phyloP scores from a whole-genome alignment of 2,329 filamentous ascomycete species.

The Neoarthrinium moseri region DNA sequence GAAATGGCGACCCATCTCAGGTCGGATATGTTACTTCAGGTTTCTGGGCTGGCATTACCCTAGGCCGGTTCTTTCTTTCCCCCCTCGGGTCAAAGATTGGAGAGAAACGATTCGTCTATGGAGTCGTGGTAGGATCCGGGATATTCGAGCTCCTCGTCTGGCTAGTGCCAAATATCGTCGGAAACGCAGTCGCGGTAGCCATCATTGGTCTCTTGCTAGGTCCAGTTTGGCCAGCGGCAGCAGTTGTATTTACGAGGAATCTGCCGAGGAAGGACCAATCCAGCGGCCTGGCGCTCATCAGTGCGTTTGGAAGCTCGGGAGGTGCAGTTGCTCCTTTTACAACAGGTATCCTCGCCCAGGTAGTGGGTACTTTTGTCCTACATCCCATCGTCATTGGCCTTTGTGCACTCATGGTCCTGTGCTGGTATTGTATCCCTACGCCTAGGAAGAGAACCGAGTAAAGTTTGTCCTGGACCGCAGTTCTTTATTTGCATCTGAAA shows the following conservation, averaged over 20 bases:
- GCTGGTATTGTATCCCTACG: constrained; percentile 61
- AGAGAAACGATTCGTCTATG: constrained; percentile 68
- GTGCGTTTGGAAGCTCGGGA: constrained; percentile 67
- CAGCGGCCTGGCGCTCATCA: constrained; percentile 65
- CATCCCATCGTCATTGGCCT: constrained; percentile 66
- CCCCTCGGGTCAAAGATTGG: constrained; percentile 66
- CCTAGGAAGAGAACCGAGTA: constrained; percentile 61
- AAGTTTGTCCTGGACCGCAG: too few species aligned
- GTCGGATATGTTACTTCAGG: constrained; percentile 80
- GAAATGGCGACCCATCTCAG: constrained; percentile 64
- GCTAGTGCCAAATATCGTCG: constrained; percentile 73
- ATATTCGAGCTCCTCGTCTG: constrained; percentile 76
- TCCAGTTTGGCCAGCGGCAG: constrained; percentile 75
- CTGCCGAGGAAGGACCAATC: constrained; percentile 61
- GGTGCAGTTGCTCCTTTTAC: constrained; percentile 67
- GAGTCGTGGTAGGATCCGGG: constrained; percentile 58
- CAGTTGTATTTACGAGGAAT: constrained; percentile 60
- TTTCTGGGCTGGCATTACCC: constrained; percentile 72
- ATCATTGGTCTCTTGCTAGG: constrained; percentile 75
- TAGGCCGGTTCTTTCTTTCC: constrained; percentile 71
- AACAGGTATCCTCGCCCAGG: constrained; percentile 63
- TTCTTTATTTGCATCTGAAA: too few species aligned
- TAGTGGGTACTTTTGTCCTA: constrained; percentile 61
- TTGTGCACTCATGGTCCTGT: constrained; percentile 63
- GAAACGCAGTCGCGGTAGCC: constrained; percentile 64